A percentile compares a stretch with the other conserved stretches of the same genome.
Evolutionary conservation across 768 basidiomycete genomes (phyloP).

Genomic region (Mycena venus): DNA sequence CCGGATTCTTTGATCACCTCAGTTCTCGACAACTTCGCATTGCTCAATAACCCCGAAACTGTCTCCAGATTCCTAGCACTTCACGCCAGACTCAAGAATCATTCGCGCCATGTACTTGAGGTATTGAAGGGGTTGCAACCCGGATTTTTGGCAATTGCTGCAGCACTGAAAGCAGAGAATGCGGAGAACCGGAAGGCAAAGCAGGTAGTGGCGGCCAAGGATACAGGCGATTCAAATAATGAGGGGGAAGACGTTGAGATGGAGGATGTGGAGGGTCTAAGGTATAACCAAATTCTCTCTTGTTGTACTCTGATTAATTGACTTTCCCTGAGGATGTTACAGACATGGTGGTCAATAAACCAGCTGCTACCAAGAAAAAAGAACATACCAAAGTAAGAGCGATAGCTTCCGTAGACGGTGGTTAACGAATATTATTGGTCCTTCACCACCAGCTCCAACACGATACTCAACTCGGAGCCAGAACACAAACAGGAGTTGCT

Average conservation of each 20-base stretch:
- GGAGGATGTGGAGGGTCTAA: no score
- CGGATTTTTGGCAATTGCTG: slow-evolving; percentile 3
- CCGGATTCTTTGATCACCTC: slow-evolving; percentile 29
- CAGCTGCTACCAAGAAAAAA: no score
- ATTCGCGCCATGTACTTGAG: neutral
- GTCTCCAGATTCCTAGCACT: neutral
- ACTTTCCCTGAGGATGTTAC: neutral
- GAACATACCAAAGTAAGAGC: no score
- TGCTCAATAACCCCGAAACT: neutral
- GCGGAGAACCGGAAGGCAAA: neutral
- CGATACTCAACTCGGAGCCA: neutral
- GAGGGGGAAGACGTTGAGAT: neutral
- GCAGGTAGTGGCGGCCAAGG: neutral
- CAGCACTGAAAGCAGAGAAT: neutral
- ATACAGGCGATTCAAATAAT: neutral
- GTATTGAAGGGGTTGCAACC: slow-evolving; percentile 17
- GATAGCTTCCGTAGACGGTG: no score
- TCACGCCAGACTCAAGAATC: neutral
- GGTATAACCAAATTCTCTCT: no score
- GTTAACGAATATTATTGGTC: no score
- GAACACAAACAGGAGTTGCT: neutral
- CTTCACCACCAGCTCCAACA: neutral
- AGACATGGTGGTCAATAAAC: no score
- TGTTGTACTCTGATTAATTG: neutral
- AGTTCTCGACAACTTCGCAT: slow-evolving; percentile 25